Evolutionary conservation across 1,284 basidiomycete species (phyloP).

Genomic region (Prillingera fragicola): DNA sequence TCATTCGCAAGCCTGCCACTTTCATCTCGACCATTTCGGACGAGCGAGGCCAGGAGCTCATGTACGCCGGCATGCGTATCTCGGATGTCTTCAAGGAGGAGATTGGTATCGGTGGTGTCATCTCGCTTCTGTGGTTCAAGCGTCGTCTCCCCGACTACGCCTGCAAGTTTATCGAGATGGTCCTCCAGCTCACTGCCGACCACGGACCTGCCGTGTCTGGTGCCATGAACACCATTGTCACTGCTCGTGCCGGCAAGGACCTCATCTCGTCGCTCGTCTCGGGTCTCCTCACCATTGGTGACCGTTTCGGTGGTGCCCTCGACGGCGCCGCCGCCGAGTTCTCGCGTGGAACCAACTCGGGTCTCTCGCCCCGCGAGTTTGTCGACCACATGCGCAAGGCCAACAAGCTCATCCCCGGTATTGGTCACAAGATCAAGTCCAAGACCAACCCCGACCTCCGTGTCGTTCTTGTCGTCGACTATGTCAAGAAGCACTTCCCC

Average conservation of each 20-base stretch:
- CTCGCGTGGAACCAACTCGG: conserved; percentile 81
- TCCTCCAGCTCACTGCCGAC: conserved; percentile 96
- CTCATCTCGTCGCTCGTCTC: conserved; percentile 93
- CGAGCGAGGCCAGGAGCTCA: conserved; percentile 95
- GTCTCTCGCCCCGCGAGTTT: conserved; percentile 92
- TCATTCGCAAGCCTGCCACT: conserved; percentile 96
- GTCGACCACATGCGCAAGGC: conserved; percentile 92
- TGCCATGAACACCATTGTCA: conserved; percentile 99
- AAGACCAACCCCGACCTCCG: conserved; percentile 95
- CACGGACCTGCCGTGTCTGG: conserved; percentile 85
- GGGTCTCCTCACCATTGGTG: conserved; percentile 94
- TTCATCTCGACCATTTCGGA: conserved; percentile 99
- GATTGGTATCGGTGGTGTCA: conserved; percentile 94
- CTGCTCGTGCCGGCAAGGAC: conserved; percentile 97
- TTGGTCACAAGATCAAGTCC: conserved; percentile 99
- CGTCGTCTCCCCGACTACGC: conserved; percentile 57
- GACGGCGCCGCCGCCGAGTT: conserved; percentile 97
- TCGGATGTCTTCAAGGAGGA: conserved; percentile 98
- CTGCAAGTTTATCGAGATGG: conserved; percentile 98
- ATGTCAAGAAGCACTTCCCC: conserved; percentile 92
- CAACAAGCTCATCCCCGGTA: conserved; percentile 95
- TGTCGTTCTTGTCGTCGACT: conserved; percentile 97
- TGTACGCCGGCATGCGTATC: conserved; percentile 99
- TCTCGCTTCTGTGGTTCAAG: conserved; percentile 97
- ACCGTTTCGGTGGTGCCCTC: conserved; percentile 97